phyloP scores from a whole-genome alignment of 352 stramenopile genomes.

The Thraustochytrium sp. region DNA sequence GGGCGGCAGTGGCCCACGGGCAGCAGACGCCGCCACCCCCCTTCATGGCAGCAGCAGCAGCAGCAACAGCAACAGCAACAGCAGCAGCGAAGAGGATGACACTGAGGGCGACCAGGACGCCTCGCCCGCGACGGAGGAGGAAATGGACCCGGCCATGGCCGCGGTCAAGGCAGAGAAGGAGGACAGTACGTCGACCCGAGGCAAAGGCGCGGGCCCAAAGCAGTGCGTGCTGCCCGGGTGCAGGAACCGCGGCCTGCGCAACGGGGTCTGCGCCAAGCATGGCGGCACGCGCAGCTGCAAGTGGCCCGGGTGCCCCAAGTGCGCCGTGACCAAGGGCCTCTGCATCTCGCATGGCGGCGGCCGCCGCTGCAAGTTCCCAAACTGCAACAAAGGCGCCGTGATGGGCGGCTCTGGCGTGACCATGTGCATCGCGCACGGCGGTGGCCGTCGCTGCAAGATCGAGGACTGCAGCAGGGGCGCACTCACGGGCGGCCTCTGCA shows the following conservation, averaged over 20 bases:
- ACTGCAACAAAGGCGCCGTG: slow-evolving; percentile 72
- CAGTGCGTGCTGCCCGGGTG: slow-evolving; percentile 62
- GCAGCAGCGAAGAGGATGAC: too few relatives aligned
- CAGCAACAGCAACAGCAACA: too few relatives aligned
- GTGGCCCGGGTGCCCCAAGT: background rate
- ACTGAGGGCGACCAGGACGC: too few relatives aligned
- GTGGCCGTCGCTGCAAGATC: slow-evolving; percentile 63
- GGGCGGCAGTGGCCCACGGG: too few relatives aligned
- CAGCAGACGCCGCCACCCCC: too few relatives aligned
- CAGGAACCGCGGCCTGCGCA: slow-evolving; percentile 65
- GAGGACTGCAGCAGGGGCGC: slow-evolving; percentile 67
- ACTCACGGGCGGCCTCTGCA: slow-evolving; percentile 46
- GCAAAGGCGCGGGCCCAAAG: slow-evolving; percentile 64
- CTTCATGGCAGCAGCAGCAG: too few relatives aligned
- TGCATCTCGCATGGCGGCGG: slow-evolving; percentile 53
- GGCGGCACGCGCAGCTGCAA: slow-evolving; percentile 8
- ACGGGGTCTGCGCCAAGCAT: background rate
- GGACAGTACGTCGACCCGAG: slow-evolving; percentile 62
- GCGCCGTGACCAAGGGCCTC: slow-evolving; percentile 3
- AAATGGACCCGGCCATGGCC: too few relatives aligned
- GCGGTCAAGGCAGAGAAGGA: too few relatives aligned
- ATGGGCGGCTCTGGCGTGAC: slow-evolving; percentile 65
- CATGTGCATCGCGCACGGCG: slow-evolving; percentile 69
- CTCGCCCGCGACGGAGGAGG: too few relatives aligned
- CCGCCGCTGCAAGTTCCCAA: slow-evolving; percentile 59